Percentiles rank a stretch among this genome's conserved stretches.
Conservation (phyloP, 805 yeast species). For the Peterozyma xylosa region DNA sequence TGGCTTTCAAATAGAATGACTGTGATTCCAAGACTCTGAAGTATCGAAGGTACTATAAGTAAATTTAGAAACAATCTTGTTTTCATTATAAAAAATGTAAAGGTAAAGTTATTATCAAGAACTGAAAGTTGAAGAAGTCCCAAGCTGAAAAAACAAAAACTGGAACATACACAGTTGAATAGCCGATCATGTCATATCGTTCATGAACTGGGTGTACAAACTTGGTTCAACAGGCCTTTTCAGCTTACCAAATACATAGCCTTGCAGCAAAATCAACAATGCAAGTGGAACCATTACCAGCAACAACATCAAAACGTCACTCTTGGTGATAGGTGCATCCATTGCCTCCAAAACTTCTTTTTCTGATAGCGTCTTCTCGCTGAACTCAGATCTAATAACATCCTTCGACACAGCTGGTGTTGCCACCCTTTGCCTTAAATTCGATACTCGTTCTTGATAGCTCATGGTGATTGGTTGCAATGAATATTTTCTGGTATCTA, state of each 20-base stretch:
- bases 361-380: not conserved
- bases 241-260: constrained; percentile 3
- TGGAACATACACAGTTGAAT: too few relatives aligned
- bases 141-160: too few relatives aligned
- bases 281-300: constrained; percentile 5
- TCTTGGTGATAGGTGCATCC: constrained; percentile 6
- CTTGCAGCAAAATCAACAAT: constrained; percentile 6
- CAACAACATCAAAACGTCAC: constrained; percentile 5
- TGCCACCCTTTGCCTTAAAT: constrained; percentile 3
- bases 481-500: too few relatives aligned
- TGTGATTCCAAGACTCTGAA: too few relatives aligned
- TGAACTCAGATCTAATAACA: too few relatives aligned
- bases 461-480: too few relatives aligned
- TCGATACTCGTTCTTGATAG: not conserved
- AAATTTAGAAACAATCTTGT: too few relatives aligned
- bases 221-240: constrained; percentile 1
- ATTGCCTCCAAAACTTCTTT: constrained; percentile 5
- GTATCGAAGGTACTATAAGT: too few relatives aligned
- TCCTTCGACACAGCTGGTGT: not conserved
- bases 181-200: not conserved
- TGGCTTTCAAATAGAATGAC: too few relatives aligned
- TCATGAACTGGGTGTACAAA: constrained; percentile 5
- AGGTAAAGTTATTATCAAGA: too few relatives aligned
- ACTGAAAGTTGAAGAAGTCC: too few relatives aligned
- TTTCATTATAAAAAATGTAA: too few relatives aligned